Percentiles rank a stretch among this genome's conserved stretches.
Evolutionary conservation across 345 rosid species (phyloP).

Genomic region (Aquilaria sinensis): DNA sequence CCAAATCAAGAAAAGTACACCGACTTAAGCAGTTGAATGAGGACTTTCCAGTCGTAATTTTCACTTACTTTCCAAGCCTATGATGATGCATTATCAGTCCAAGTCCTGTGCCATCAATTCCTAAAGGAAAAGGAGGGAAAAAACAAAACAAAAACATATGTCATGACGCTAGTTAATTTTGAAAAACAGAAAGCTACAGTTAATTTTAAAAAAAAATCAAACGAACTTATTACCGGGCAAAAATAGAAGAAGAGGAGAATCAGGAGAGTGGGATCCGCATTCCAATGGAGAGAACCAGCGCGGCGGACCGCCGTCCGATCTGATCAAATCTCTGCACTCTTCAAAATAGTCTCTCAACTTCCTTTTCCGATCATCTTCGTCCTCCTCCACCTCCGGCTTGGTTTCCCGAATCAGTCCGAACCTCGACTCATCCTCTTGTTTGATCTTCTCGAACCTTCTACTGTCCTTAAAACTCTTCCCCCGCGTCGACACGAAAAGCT

Average conservation of each 20-base stretch:
- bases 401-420: slow-evolving; percentile 8
- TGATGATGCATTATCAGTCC: slow-evolving; percentile 61
- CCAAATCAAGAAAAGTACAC: no score
- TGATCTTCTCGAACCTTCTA: slow-evolving; percentile 4
- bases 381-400: slow-evolving; percentile 1
- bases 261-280: slow-evolving; percentile 18
- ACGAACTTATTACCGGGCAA: slow-evolving; percentile 32
- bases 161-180: not conserved
- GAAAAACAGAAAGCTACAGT: not conserved
- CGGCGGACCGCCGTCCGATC: slow-evolving; percentile 45
- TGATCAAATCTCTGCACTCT: slow-evolving; percentile 23
- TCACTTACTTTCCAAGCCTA: slow-evolving; percentile 50
- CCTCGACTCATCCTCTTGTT: not conserved
- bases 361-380: slow-evolving; percentile 17
- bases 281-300: slow-evolving; percentile 59
- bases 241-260: slow-evolving; percentile 42
- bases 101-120: slow-evolving; percentile 79
- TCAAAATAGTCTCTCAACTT: slow-evolving; percentile 29
- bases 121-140: slow-evolving; percentile 21
- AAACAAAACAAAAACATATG: not conserved
- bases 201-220: not conserved
- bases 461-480: not conserved
- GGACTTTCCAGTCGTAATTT: no score
- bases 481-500: not conserved
- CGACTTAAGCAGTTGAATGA: no score